Evolutionary conservation across 768 basidiomycete species (phyloP).

Genomic region (Candolleomyces aberdarensis): DNA sequence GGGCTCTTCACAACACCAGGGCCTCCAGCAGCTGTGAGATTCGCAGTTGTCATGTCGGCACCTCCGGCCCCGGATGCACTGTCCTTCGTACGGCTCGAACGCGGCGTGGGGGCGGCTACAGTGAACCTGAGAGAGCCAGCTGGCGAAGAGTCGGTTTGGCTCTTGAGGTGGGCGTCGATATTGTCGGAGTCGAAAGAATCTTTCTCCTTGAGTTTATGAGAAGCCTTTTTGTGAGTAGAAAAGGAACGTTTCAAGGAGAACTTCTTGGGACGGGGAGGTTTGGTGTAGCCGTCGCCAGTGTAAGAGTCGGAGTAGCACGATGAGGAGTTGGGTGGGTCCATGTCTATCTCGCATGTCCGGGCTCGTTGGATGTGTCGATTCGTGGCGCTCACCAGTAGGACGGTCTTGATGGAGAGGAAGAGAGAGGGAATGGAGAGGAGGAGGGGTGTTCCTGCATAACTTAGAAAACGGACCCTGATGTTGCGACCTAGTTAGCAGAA

Average conservation of each 20-base stretch:
- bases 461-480: conserved; percentile 58
- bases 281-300: neutral
- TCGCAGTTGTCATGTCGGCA: neutral
- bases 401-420: conserved; percentile 43
- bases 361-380: conserved; percentile 36
- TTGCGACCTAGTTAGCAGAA: neutral
- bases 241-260: neutral
- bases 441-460: conserved; percentile 58
- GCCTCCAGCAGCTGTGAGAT: no score
- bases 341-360: conserved; percentile 13
- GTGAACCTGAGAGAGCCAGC: neutral
- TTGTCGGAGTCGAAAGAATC: neutral
- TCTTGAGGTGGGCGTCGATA: neutral
- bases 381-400: conserved; percentile 31
- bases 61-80: neutral
- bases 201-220: neutral
- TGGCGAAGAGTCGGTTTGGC: neutral
- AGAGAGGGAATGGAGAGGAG: conserved; percentile 50
- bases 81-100: neutral
- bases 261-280: conserved; percentile 7
- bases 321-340: conserved; percentile 2
- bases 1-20: neutral
- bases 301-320: neutral
- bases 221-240: neutral
- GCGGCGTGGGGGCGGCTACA: neutral